A percentile compares a stretch with the other conserved stretches of the same genome.
Conservation (phyloP, 768 basidiomycete species). For the Candolleomyces efflorescens region DNA sequence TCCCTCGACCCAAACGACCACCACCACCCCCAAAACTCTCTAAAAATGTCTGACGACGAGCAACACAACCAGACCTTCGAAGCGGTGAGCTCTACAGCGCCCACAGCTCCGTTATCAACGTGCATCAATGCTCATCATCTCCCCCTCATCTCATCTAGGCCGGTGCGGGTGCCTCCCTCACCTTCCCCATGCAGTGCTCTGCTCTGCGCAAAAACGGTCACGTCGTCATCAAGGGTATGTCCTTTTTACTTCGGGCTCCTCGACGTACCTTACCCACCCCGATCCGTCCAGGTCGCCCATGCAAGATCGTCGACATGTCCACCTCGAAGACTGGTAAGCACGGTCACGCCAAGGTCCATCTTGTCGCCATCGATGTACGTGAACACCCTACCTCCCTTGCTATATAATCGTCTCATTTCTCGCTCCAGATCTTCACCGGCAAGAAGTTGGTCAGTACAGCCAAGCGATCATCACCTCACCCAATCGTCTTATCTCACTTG, state of each 20-base stretch:
- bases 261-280: slow-evolving; percentile 4
- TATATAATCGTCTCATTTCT: slow-evolving; percentile 10
- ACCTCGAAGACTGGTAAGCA: slow-evolving; percentile 99
- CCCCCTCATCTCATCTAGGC: slow-evolving; percentile 37
- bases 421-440: slow-evolving; percentile 88
- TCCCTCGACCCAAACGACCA: slow-evolving; percentile 9
- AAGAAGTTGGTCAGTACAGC: slow-evolving; percentile 81
- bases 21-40: background rate
- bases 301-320: slow-evolving; percentile 99
- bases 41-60: slow-evolving; percentile 82
- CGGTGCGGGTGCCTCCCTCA: slow-evolving; percentile 69
- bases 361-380: slow-evolving; percentile 93
- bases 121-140: background rate
- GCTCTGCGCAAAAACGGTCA: slow-evolving; percentile 90
- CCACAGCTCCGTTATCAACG: slow-evolving; percentile 1
- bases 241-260: background rate
- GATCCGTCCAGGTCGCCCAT: slow-evolving; percentile 64
- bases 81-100: slow-evolving; percentile 42
- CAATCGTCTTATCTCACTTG: background rate
- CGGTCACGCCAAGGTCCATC: slow-evolving; percentile 99
- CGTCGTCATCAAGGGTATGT: slow-evolving; percentile 89
- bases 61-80: slow-evolving; percentile 84
- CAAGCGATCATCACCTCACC: background rate
- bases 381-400: background rate
- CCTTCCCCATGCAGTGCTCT: slow-evolving; percentile 93